These are phyloP conservation scores for Salvia sclarea DNA, from an alignment of 305 asterid species.

Conservation along the genomic window DNA sequence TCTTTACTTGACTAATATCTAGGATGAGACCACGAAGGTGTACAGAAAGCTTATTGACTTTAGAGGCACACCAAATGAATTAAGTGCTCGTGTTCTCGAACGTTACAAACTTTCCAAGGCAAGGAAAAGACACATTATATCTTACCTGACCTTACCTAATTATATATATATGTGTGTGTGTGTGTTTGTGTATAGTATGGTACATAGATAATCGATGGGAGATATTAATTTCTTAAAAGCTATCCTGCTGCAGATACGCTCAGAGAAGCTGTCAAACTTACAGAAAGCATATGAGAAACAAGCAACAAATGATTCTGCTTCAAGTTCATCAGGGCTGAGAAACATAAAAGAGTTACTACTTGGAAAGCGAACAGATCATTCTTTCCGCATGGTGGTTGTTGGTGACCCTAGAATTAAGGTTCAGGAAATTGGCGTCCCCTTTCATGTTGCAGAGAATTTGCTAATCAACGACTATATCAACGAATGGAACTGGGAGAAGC, in stretches of 20 bases:
- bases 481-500: conserved; percentile 59
- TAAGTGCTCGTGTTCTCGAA: conserved; percentile 77
- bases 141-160: not conserved
- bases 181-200: not conserved
- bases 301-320: conserved; percentile 52
- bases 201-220: conserved; percentile 4
- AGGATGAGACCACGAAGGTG: conserved; percentile 78
- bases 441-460: conserved; percentile 64
- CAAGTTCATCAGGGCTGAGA: conserved; percentile 70
- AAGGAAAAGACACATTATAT: conserved; percentile 37
- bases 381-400: conserved; percentile 88
- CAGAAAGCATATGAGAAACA: conserved; percentile 43
- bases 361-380: conserved; percentile 79
- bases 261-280: conserved; percentile 59
- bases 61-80: conserved; percentile 73
- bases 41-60: conserved; percentile 73
- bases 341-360: conserved; percentile 76
- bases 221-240: conserved; percentile 28
- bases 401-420: conserved; percentile 83
- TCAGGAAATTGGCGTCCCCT: conserved; percentile 80
- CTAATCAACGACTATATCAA: conserved; percentile 62
- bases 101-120: conserved; percentile 84
- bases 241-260: conserved; percentile 67
- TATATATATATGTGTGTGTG: not conserved
- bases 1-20: conserved; percentile 29